Evolutionary conservation across 2,329 filamentous ascomycete species (phyloP), one percentile per base, ranked within the genome.

Genomic region (Cylindrodendrum hubeiense): DNA sequence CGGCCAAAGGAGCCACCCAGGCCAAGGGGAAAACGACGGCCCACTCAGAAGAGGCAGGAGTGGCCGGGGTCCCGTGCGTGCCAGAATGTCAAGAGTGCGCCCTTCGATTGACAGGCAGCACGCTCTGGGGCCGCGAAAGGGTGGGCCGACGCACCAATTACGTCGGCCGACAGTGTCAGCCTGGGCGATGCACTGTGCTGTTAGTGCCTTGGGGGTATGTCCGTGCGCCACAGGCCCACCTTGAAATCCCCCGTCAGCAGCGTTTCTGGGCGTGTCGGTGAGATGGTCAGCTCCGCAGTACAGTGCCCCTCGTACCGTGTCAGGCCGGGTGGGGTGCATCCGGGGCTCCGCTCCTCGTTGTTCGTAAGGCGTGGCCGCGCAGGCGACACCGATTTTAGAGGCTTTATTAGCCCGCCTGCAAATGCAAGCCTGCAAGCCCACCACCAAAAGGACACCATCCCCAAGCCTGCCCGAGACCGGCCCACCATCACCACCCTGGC

Each of bases 81-180:
- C 66, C 65, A 67, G 61, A 63, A 71, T 74, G 71, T 74, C 72
- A 68, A 70, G 47, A 47, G 60, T 67, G 69, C 73, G 73, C 73
- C 73, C 73, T 75, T 75, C 73, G 66, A 63, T 75, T 75, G 73
- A 75, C 73, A 75, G 67, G 70, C 65, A 65, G 60, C 66, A 68
- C 70, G 47, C 28, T 50, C 21, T 33, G 47, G 28, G 63, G 37
- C 56, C 69, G 66, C 51, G 61, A 63, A 37, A 54, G 34, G 65
- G 54, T 66, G 58, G 69, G 61, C 57, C 64, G 46, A 63, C 50
- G 50, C 56, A 60, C 62, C 63, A 66, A 66, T 49, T 56, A 34
- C 28, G 49, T 44, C 46, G 58, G 37, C 41, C 41, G 37, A 64
- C 61, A 5, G 70, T 71, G 64, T 43, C 55, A 30, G 22, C 30